Percentiles rank a stretch among this genome's conserved stretches.
phyloP scores from a whole-genome alignment of 1,139 yeast genomes.

The Komagataea norvegica region DNA sequence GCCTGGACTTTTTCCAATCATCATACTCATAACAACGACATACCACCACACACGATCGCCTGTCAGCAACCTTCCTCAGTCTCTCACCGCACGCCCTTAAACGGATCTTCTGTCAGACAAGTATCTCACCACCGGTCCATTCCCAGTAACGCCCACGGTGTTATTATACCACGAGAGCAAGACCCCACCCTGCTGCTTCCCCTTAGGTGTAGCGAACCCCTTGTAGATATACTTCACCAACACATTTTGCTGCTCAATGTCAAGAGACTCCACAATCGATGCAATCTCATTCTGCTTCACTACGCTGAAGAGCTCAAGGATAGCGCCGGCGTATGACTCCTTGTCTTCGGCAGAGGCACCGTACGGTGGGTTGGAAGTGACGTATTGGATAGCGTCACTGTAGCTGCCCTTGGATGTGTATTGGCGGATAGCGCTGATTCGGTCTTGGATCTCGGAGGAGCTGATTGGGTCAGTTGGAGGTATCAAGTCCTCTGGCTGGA shows the following conservation, averaged over 20 bases:
- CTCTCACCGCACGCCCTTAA: conserved; percentile 22
- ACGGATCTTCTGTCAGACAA: conserved; percentile 83
- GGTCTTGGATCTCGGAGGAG: conserved; percentile 49
- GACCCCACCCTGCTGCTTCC: conserved; percentile 84
- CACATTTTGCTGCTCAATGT: conserved; percentile 65
- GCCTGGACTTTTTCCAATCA: too few relatives aligned
- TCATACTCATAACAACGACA: too few relatives aligned
- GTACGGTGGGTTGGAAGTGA: conserved; percentile 76
- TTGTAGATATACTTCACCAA: conserved; percentile 82
- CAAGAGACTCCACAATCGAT: conserved; percentile 52
- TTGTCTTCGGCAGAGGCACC: conserved; percentile 56
- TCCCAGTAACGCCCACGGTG: conserved; percentile 76
- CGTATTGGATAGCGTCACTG: conserved; percentile 56
- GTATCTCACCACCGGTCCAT: conserved; percentile 84
- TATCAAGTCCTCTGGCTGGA: conserved; percentile 58
- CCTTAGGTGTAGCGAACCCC: conserved; percentile 72
- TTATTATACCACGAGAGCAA: conserved; percentile 91
- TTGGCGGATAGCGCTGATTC: conserved; percentile 55
- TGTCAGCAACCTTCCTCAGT: neutral
- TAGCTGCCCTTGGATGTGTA: conserved; percentile 70
- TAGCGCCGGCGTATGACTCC: conserved; percentile 45
- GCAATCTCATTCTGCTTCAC: conserved; percentile 72
- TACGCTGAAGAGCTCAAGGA: conserved; percentile 70
- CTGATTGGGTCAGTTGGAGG: conserved; percentile 42
- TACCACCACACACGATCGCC: too few relatives aligned